Conservation (phyloP, 768 basidiomycete species). For the Tulasnella sp. region DNA sequence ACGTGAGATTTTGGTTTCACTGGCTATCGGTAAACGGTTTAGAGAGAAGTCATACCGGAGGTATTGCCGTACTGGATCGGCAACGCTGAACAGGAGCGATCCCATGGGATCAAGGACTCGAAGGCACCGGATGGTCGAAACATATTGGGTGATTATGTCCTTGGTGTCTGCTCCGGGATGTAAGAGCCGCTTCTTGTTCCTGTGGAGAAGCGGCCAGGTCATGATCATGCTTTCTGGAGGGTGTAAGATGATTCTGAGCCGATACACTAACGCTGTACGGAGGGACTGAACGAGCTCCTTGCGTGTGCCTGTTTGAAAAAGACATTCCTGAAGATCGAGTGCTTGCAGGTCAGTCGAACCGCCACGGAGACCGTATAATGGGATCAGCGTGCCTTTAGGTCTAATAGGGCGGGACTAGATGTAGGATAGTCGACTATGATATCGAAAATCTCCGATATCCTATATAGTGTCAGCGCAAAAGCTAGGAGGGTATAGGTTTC, state of each 20-base stretch:
- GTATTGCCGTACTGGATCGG: slow-evolving; percentile 84
- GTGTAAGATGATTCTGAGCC: not conserved
- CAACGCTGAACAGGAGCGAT: slow-evolving; percentile 85
- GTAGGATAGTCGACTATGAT: slow-evolving; percentile 94
- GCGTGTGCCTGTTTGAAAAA: slow-evolving; percentile 72
- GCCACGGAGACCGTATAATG: not conserved
- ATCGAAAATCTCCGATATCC: slow-evolving; percentile 74
- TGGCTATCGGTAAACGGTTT: not conserved
- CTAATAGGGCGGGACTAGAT: slow-evolving; percentile 71
- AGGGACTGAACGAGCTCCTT: slow-evolving; percentile 62
- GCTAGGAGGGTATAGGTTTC: not conserved
- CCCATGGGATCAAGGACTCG: slow-evolving; percentile 87
- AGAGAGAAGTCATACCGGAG: slow-evolving; percentile 47
- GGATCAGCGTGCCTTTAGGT: slow-evolving; percentile 52
- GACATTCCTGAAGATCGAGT: slow-evolving; percentile 65
- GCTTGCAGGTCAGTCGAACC: too few species aligned
- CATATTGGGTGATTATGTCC: slow-evolving; percentile 80
- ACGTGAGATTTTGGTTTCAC: too few species aligned
- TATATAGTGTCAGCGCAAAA: slow-evolving; percentile 33
- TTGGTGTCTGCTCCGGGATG: slow-evolving; percentile 95
- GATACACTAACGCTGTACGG: slow-evolving; percentile 61
- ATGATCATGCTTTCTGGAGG: slow-evolving; percentile 9
- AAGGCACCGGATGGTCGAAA: slow-evolving; percentile 83
- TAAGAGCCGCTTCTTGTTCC: slow-evolving; percentile 76
- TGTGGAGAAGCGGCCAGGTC: slow-evolving; percentile 26